Conservation (phyloP, 1,284 basidiomycete genomes). For the Sporisorium iseilematis-ciliati region DNA sequence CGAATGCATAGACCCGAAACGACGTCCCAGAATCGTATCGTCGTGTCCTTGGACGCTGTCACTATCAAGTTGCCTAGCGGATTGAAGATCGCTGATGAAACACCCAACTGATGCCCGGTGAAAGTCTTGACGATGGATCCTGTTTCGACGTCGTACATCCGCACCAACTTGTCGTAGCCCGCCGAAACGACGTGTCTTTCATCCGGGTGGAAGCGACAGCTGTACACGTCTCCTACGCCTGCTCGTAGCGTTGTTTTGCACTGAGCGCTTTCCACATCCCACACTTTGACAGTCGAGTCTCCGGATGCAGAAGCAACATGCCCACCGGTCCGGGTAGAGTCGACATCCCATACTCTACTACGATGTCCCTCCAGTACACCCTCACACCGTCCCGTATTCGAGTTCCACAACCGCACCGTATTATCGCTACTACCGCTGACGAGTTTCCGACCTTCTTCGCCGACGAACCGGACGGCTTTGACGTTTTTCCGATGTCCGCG, state of each 20-base stretch:
- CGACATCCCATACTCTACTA: conserved; percentile 72
- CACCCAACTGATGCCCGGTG: conserved; percentile 72
- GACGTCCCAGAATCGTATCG: conserved; percentile 73
- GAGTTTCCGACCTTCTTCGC: conserved; percentile 66
- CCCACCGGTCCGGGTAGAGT: conserved; percentile 60
- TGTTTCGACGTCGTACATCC: conserved; percentile 72
- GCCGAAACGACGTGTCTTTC: conserved; percentile 70
- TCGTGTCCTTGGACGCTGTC: conserved; percentile 72
- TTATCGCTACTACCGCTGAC: conserved; percentile 72
- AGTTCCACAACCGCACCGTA: conserved; percentile 61
- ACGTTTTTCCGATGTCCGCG: conserved; percentile 71
- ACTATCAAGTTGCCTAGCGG: conserved; percentile 72
- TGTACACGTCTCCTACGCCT: conserved; percentile 72
- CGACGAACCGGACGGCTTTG: conserved; percentile 72
- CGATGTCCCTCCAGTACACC: conserved; percentile 70
- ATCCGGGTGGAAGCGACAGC: conserved; percentile 71
- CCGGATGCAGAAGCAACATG: conserved; percentile 71
- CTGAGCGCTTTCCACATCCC: conserved; percentile 64
- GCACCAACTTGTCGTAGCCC: conserved; percentile 72
- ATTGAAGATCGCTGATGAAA: conserved; percentile 71
- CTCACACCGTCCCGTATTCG: conserved; percentile 61
- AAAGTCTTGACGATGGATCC: conserved; percentile 72
- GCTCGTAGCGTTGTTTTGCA: conserved; percentile 47
- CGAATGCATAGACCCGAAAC: conserved; percentile 71
- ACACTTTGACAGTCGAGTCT: conserved; percentile 72